Evolutionary conservation across 768 basidiomycete genomes (phyloP).

Genomic region (Saitozyma sp.): DNA sequence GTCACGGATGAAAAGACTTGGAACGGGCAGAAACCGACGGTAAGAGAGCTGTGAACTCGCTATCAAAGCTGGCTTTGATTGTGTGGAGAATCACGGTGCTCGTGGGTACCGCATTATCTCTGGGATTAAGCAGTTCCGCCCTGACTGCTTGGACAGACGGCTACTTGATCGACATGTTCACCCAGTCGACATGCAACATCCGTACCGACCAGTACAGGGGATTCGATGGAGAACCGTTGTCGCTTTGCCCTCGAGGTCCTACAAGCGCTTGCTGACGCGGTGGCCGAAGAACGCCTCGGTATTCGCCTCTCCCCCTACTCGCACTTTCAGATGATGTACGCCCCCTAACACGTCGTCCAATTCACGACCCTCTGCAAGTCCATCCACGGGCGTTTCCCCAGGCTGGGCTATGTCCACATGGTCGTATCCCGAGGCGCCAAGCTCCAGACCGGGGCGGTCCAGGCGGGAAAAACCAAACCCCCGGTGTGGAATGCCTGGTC

Average conservation of each 20-base stretch:
- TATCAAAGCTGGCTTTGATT: constrained; percentile 69
- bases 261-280: constrained; percentile 58
- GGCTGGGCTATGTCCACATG: constrained; percentile 26
- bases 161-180: constrained; percentile 62
- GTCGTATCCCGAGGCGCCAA: constrained; percentile 25
- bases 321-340: constrained; percentile 55
- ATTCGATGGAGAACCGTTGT: constrained; percentile 63
- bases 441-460: constrained; percentile 11
- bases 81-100: constrained; percentile 58
- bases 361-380: constrained; percentile 9
- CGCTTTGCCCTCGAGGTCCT: constrained; percentile 63
- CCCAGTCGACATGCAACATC: constrained; percentile 61
- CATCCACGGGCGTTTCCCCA: constrained; percentile 17
- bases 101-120: constrained; percentile 45
- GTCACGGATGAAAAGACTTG: constrained; percentile 16
- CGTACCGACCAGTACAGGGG: constrained; percentile 70
- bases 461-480: constrained; percentile 16
- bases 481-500: constrained; percentile 8
- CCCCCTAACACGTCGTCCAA: constrained; percentile 7
- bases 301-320: constrained; percentile 66
- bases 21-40: constrained; percentile 29
- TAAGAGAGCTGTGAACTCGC: constrained; percentile 62
- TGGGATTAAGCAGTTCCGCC: too few species aligned
- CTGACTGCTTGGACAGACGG: constrained; percentile 12
- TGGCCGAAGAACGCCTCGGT: constrained; percentile 61